These are phyloP conservation scores for Thelephora aurantiotincta DNA, from an alignment of 768 basidiomycete genomes.

Conservation along the genomic window DNA sequence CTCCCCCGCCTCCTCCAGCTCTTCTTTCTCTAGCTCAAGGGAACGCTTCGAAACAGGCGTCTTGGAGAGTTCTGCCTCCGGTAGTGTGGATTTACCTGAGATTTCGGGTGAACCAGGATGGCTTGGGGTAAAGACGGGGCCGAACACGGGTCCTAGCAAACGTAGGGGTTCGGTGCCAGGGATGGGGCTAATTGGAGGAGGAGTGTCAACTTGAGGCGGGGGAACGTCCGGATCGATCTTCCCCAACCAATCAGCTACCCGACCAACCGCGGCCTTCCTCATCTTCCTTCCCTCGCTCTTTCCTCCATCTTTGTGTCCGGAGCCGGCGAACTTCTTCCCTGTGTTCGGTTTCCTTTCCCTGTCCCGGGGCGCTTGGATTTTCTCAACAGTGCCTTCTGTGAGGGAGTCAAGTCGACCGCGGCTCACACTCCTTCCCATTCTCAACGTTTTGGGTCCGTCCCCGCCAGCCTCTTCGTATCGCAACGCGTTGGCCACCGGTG, in stretches of 20 bases:
- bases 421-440: background rate
- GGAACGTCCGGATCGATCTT: conserved; percentile 44
- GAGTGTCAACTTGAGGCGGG: conserved; percentile 22
- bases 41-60: too few species aligned
- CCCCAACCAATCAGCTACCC: conserved; percentile 71
- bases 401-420: conserved; percentile 1
- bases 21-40: too few species aligned
- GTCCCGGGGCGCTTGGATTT: conserved; percentile 3
- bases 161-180: background rate
- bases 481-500: conserved; percentile 5
- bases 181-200: conserved; percentile 8
- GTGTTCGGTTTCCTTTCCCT: conserved; percentile 17
- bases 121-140: background rate
- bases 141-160: background rate
- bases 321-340: conserved; percentile 7
- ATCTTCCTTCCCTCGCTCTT: conserved; percentile 19
- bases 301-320: background rate
- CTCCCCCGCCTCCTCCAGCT: too few species aligned
- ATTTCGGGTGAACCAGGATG: background rate
- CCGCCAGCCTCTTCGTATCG: conserved; percentile 7
- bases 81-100: background rate
- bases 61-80: background rate
- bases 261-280: conserved; percentile 41
- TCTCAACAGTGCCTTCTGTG: conserved; percentile 1
- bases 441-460: conserved; percentile 6